These are phyloP conservation scores for Porcisia hertigi DNA, from an alignment of 208 protist species.

Conservation along the genomic window DNA sequence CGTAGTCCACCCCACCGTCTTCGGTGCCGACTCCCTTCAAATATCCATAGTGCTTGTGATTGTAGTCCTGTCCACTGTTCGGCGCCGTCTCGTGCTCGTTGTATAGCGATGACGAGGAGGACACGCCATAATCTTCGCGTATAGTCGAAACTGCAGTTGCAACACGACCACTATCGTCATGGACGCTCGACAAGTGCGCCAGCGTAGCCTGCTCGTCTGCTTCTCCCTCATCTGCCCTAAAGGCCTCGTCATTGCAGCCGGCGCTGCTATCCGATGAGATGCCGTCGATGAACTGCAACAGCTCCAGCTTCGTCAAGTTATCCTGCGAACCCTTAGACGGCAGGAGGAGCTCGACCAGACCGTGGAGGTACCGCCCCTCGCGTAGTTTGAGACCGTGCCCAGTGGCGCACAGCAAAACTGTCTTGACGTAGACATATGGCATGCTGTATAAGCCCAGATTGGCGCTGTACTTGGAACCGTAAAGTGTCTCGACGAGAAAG, in stretches of 20 bases:
- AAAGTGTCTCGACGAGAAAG: slow-evolving; percentile 71
- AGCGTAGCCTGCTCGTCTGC: slow-evolving; percentile 7
- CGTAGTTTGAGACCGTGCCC: slow-evolving; percentile 32
- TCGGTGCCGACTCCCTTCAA: not conserved
- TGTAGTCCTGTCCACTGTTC: not conserved
- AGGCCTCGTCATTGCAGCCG: not conserved
- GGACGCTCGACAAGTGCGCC: not conserved
- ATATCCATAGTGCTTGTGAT: not conserved
- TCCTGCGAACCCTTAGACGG: slow-evolving; percentile 44
- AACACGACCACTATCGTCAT: not conserved
- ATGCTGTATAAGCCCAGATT: slow-evolving; percentile 66
- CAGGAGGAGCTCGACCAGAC: slow-evolving; percentile 60
- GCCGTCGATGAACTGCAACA: slow-evolving; percentile 65
- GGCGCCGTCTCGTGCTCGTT: not conserved
- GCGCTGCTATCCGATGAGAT: slow-evolving; percentile 29
- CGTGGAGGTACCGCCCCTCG: slow-evolving; percentile 56
- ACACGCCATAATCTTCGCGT: not conserved
- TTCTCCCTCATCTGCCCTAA: slow-evolving; percentile 8
- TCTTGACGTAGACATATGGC: slow-evolving; percentile 80
- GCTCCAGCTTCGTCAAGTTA: slow-evolving; percentile 55
- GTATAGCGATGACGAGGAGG: not conserved
- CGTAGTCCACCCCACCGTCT: not conserved
- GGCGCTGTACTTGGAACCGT: slow-evolving; percentile 78
- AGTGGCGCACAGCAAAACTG: slow-evolving; percentile 62
- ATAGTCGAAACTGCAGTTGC: not conserved